Evolutionary conservation across 768 basidiomycete genomes (phyloP).

Genomic region (Suillus alpinus): DNA sequence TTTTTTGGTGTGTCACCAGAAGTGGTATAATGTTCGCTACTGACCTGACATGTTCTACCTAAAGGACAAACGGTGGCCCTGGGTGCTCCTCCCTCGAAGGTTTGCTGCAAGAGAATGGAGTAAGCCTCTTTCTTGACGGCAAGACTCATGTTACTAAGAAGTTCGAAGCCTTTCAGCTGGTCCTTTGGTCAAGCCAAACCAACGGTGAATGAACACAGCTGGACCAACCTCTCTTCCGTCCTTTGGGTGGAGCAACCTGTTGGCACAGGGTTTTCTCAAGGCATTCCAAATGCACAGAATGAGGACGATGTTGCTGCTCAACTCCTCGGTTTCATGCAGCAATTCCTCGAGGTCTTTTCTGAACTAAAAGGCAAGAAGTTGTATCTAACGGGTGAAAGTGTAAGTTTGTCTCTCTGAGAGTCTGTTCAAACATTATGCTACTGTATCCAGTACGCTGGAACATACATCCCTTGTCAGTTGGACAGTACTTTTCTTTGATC

Average conservation of each 20-base stretch:
- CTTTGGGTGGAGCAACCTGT: slow-evolving; percentile 79
- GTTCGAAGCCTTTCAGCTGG: slow-evolving; percentile 63
- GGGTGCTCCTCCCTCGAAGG: slow-evolving; percentile 76
- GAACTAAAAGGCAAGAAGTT: slow-evolving; percentile 73
- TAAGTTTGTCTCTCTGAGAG: slow-evolving; percentile 31
- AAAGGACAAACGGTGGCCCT: slow-evolving; percentile 77
- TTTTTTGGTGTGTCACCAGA: slow-evolving; percentile 56
- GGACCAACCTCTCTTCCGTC: slow-evolving; percentile 76
- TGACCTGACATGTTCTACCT: background rate
- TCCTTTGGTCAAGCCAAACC: slow-evolving; percentile 59
- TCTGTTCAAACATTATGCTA: background rate
- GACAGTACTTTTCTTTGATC: background rate
- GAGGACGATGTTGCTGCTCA: slow-evolving; percentile 57
- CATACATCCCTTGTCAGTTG: slow-evolving; percentile 55
- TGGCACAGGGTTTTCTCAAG: slow-evolving; percentile 76
- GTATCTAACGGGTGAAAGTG: slow-evolving; percentile 72
- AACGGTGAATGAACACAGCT: slow-evolving; percentile 63
- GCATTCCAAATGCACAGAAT: slow-evolving; percentile 58
- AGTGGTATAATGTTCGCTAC: background rate
- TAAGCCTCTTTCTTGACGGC: slow-evolving; percentile 31
- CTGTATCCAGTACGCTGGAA: slow-evolving; percentile 61
- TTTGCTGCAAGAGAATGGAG: slow-evolving; percentile 71
- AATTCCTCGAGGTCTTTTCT: slow-evolving; percentile 71
- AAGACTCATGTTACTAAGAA: slow-evolving; percentile 18
- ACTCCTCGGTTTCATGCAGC: slow-evolving; percentile 58